These are phyloP conservation scores for Lodderomyces orthopsilosis DNA, from an alignment of 1,139 yeast species.

Conservation along the genomic window DNA sequence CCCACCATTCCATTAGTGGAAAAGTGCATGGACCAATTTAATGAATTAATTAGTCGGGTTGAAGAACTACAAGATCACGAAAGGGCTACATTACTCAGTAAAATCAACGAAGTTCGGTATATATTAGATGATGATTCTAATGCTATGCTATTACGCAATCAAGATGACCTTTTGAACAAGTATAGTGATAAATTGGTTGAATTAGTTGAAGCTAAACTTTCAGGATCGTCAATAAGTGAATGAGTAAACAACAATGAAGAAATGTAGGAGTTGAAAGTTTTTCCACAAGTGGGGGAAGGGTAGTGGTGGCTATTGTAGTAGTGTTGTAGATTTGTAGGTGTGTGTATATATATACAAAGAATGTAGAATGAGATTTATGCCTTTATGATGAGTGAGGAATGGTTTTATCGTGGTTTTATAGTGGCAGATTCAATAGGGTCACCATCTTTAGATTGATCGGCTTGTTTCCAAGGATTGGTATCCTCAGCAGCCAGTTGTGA, in stretches of 20 bases:
- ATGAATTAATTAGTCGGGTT: background rate
- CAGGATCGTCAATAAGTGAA: conserved; percentile 4
- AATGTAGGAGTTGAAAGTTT: too few species aligned
- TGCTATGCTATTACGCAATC: background rate
- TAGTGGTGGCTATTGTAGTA: too few species aligned
- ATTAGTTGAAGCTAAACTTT: conserved; percentile 16
- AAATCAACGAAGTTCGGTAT: conserved; percentile 12
- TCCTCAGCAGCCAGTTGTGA: conserved; percentile 4
- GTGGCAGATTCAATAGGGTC: conserved; percentile 36
- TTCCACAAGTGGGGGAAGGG: too few species aligned
- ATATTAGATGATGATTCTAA: conserved; percentile 9
- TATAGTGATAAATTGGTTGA: conserved; percentile 33
- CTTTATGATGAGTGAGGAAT: background rate
- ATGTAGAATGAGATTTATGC: background rate
- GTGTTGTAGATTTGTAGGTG: background rate
- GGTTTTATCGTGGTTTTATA: conserved; percentile 27
- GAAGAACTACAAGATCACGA: conserved; percentile 12
- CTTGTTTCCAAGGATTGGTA: conserved; percentile 36
- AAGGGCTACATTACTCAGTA: conserved; percentile 11
- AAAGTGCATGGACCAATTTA: background rate
- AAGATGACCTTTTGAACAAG: conserved; percentile 15
- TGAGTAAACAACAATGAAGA: background rate
- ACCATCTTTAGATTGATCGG: conserved; percentile 27
- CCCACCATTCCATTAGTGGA: background rate
- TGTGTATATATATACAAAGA: background rate